Percentiles rank a stretch among this genome's conserved stretches.
Evolutionary conservation across 2,329 filamentous ascomycete species (phyloP).

Genomic region (Colletotrichum sp.): DNA sequence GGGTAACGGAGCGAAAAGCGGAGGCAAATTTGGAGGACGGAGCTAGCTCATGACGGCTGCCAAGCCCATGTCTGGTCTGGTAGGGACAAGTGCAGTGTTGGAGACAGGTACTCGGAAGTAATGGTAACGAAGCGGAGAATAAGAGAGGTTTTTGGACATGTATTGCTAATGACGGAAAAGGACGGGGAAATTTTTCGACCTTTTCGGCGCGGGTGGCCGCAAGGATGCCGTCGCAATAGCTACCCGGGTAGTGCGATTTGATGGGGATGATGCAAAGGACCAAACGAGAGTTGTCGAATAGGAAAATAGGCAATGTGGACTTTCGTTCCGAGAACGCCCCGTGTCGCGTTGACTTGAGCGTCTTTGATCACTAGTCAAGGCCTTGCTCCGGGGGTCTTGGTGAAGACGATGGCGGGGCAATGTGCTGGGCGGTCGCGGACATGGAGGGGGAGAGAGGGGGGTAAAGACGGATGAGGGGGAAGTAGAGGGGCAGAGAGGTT

Average conservation of each 20-base stretch:
- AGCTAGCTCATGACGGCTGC: constrained; percentile 43
- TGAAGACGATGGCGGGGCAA: constrained; percentile 13
- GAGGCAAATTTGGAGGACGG: not conserved
- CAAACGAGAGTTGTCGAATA: constrained; percentile 6
- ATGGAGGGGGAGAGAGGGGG: not conserved
- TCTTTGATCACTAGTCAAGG: constrained; percentile 11
- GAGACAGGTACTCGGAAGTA: not conserved
- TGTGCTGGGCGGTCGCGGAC: not conserved
- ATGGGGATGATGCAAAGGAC: constrained; percentile 14
- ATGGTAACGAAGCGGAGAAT: not conserved
- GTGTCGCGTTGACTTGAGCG: not conserved
- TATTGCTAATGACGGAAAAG: constrained; percentile 12
- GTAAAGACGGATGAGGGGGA: not conserved
- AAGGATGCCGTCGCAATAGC: constrained; percentile 17
- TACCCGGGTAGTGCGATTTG: not conserved
- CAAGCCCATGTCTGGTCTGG: constrained; percentile 28
- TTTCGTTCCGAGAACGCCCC: constrained; percentile 20
- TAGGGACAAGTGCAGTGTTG: not conserved
- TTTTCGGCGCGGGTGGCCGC: constrained; percentile 3
- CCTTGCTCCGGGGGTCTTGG: constrained; percentile 1
- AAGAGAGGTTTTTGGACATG: not conserved
- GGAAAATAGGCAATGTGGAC: constrained; percentile 1
- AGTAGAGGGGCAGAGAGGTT: not conserved
- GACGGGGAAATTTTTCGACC: constrained; percentile 10
- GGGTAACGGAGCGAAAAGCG: constrained; percentile 16